Evolutionary conservation across 345 rosid species (phyloP).

Genomic region (Murraya paniculata): DNA sequence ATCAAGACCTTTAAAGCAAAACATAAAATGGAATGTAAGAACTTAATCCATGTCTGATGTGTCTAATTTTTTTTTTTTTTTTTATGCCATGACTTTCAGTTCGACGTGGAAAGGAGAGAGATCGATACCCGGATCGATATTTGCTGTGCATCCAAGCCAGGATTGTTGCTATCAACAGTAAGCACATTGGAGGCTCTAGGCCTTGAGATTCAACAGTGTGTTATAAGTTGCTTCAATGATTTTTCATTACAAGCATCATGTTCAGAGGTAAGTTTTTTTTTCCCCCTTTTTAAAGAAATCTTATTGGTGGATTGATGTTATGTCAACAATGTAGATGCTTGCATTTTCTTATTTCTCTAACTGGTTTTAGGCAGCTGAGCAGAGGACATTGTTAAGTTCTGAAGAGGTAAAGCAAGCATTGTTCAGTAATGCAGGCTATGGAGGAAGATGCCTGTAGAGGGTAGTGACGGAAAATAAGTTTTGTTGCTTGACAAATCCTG

Average conservation of each 20-base stretch:
- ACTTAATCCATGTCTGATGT: no score
- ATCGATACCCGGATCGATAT: constrained; percentile 62
- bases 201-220: constrained; percentile 87
- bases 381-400: constrained; percentile 42
- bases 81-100: constrained; percentile 39
- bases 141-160: constrained; percentile 79
- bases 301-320: background rate
- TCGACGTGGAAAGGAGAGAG: constrained; percentile 61
- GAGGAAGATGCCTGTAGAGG: constrained; percentile 75
- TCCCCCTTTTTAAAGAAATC: background rate
- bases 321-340: background rate
- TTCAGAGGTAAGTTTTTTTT: constrained; percentile 51
- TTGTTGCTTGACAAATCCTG: constrained; percentile 1
- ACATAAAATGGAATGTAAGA: background rate
- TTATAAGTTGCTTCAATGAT: constrained; percentile 86
- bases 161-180: constrained; percentile 74
- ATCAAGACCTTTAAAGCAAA: constrained; percentile 1
- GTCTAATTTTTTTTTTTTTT: background rate
- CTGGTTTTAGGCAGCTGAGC: constrained; percentile 34
- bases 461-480: constrained; percentile 1
- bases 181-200: constrained; percentile 80
- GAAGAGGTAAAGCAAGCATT: constrained; percentile 92
- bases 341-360: background rate
- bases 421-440: constrained; percentile 88
- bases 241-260: constrained; percentile 94